Evolutionary conservation across 129 eudicot species (phyloP).

Genomic region (Cynara cardunculus): DNA sequence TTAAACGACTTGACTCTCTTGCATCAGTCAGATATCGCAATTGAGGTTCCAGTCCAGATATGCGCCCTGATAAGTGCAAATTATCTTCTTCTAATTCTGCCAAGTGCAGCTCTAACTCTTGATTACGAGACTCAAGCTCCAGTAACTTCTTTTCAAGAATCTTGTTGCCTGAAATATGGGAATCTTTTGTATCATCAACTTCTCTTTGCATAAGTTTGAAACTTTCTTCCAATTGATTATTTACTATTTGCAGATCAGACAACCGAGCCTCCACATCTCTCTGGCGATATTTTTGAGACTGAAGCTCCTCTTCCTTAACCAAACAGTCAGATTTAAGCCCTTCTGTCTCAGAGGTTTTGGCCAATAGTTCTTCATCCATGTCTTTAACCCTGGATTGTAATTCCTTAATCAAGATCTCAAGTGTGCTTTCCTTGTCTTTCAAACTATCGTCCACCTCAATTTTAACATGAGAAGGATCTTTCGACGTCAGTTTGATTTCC

Average conservation of each 20-base stretch:
- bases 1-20: conserved; percentile 49
- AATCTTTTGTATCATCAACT: conserved; percentile 26
- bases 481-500: background rate
- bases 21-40: conserved; percentile 56
- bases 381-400: conserved; percentile 25
- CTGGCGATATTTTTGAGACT: conserved; percentile 21
- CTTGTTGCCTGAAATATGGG: conserved; percentile 32
- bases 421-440: background rate
- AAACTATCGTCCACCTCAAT: background rate
- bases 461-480: background rate
- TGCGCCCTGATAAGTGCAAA: conserved; percentile 49
- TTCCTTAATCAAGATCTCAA: conserved; percentile 2
- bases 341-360: conserved; percentile 33
- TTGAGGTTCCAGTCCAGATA: conserved; percentile 71
- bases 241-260: conserved; percentile 37
- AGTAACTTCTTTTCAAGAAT: conserved; percentile 36
- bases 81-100: conserved; percentile 58
- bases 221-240: conserved; percentile 35
- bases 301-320: conserved; percentile 47
- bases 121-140: conserved; percentile 47
- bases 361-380: conserved; percentile 28
- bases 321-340: conserved; percentile 34
- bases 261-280: conserved; percentile 38
- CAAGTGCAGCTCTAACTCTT: conserved; percentile 45
- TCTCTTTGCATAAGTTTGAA: conserved; percentile 39